These are phyloP conservation scores for Cladobotryum protrusum DNA, from an alignment of 2,329 filamentous ascomycete genomes.

Conservation along the genomic window DNA sequence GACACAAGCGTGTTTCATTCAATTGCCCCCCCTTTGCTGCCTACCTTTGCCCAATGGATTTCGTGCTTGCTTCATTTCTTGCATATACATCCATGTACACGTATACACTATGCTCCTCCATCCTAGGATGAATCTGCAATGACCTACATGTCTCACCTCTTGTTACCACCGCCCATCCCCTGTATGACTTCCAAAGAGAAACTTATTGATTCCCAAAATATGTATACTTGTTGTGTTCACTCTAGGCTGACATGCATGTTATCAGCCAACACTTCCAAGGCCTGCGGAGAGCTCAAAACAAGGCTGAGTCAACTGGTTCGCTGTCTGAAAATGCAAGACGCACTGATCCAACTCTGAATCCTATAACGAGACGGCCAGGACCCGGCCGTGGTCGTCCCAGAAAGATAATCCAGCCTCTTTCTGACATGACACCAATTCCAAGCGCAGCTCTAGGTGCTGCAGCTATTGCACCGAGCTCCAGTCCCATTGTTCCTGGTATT, in stretches of 20 bases:
- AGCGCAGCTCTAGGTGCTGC: constrained; percentile 6
- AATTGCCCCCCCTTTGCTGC: no score
- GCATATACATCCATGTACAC: not conserved
- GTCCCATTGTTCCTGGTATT: not conserved
- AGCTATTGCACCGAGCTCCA: not conserved
- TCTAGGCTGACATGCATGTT: no score
- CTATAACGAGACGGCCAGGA: constrained; percentile 54
- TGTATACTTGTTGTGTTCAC: no score
- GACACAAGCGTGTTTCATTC: not conserved
- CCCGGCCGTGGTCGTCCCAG: constrained; percentile 50
- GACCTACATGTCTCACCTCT: no score
- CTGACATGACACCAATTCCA: constrained; percentile 20
- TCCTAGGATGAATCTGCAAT: no score
- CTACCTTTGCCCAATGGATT: not conserved
- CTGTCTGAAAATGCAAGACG: constrained; percentile 30
- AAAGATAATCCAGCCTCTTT: constrained; percentile 26
- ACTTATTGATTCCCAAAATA: no score
- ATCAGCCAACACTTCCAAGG: constrained; percentile 56
- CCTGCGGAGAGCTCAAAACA: constrained; percentile 49
- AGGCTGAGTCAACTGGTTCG: constrained; percentile 37
- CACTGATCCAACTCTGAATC: constrained; percentile 48
- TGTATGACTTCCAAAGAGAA: no score
- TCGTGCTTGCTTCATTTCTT: no score
- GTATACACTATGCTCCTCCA: no score
- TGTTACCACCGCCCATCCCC: no score